A percentile compares a stretch with the other conserved stretches of the same genome.
phyloP scores from a whole-genome alignment of 1,284 basidiomycete species.

The Tilletia walkeri region DNA sequence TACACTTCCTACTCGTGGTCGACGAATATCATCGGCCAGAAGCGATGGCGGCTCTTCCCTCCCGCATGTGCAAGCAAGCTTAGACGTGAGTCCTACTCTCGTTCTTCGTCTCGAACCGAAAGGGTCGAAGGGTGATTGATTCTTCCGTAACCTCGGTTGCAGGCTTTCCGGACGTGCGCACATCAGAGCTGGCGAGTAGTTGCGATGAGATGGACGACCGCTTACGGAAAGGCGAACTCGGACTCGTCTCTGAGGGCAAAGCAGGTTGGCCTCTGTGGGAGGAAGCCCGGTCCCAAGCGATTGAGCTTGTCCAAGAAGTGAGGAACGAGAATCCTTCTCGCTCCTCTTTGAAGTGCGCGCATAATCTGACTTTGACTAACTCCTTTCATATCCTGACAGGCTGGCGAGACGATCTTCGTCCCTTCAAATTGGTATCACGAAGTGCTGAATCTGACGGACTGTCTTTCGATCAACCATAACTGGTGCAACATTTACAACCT shows the following conservation, averaged over 20 bases:
- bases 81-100: conserved; percentile 27
- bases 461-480: conserved; percentile 49
- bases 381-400: neutral
- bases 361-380: no score
- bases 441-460: conserved; percentile 51
- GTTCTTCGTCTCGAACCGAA: neutral
- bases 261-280: conserved; percentile 30
- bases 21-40: conserved; percentile 62
- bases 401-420: conserved; percentile 46
- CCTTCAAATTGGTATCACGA: conserved; percentile 55
- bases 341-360: no score
- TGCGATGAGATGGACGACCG: conserved; percentile 32
- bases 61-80: conserved; percentile 55
- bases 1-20: conserved; percentile 64
- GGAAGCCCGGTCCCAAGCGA: conserved; percentile 16
- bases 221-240: conserved; percentile 37
- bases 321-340: neutral
- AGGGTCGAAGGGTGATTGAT: conserved; percentile 1
- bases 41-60: conserved; percentile 63
- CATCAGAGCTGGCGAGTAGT: conserved; percentile 43
- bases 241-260: conserved; percentile 19
- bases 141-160: conserved; percentile 24
- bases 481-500: conserved; percentile 62
- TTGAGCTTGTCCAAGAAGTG: conserved; percentile 26
- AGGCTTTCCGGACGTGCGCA: conserved; percentile 42